Conservation (phyloP, 768 basidiomycete species). For the Lyophyllum decastes region DNA sequence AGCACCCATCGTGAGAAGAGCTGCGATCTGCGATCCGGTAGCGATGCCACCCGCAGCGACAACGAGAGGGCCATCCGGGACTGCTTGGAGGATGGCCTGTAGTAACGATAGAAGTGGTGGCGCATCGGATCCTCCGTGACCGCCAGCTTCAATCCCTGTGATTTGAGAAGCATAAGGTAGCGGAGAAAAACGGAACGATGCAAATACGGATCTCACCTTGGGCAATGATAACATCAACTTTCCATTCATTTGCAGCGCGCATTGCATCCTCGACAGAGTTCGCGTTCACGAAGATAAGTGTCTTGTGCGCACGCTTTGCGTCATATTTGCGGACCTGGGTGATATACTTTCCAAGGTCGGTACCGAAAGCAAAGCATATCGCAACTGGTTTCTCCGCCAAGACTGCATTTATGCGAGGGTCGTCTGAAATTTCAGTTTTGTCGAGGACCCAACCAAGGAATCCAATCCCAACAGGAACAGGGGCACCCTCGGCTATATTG, state of each 20-base stretch:
- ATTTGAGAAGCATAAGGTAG: neutral
- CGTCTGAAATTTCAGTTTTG: conserved; percentile 30
- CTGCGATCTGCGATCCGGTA: conserved; percentile 51
- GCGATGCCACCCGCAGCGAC: conserved; percentile 66
- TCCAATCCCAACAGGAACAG: conserved; percentile 57
- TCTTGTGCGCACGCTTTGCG: conserved; percentile 39
- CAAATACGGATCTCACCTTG: conserved; percentile 46
- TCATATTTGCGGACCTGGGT: conserved; percentile 43
- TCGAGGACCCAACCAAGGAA: conserved; percentile 59
- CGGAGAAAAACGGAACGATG: neutral
- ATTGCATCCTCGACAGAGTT: conserved; percentile 50
- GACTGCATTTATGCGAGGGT: conserved; percentile 37
- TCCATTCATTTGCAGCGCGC: conserved; percentile 46
- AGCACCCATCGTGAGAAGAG: conserved; percentile 53
- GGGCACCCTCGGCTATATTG: conserved; percentile 21
- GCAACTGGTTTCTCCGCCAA: conserved; percentile 49
- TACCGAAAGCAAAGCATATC: conserved; percentile 66
- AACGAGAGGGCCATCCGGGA: conserved; percentile 41
- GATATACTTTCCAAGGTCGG: conserved; percentile 51
- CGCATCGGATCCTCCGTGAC: conserved; percentile 36
- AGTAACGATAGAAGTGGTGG: conserved; percentile 53
- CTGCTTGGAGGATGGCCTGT: conserved; percentile 39
- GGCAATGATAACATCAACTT: conserved; percentile 61
- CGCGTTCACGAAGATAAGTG: conserved; percentile 54
- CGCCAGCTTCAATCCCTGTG: conserved; percentile 30